Percentiles rank a stretch among this genome's conserved stretches.
These are phyloP conservation scores for Populus tomentosa DNA, from an alignment of 441 rosid genomes.

Conservation along the genomic window DNA sequence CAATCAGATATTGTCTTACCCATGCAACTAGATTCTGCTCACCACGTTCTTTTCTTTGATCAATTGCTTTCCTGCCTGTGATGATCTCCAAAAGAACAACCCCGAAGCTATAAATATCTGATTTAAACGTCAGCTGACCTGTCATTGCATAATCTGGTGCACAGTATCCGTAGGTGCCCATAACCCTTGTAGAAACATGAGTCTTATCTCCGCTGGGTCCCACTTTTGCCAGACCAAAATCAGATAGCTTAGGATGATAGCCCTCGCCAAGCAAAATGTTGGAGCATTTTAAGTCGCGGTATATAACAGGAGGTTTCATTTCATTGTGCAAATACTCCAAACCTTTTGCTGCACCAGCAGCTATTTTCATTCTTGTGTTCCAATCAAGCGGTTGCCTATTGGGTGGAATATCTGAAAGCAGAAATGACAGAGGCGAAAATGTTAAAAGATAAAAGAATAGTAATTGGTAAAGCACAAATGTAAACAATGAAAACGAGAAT, in stretches of 20 bases:
- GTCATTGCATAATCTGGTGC: constrained; percentile 99
- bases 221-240: constrained; percentile 92
- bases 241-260: constrained; percentile 81
- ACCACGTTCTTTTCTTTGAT: constrained; percentile 52
- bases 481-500: constrained; percentile 1
- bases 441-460: neutral
- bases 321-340: constrained; percentile 82
- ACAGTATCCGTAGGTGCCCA: constrained; percentile 97
- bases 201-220: constrained; percentile 96
- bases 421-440: neutral
- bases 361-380: constrained; percentile 87
- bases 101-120: constrained; percentile 90
- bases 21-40: constrained; percentile 93
- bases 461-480: neutral
- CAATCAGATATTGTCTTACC: constrained; percentile 39
- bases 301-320: constrained; percentile 79
- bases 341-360: constrained; percentile 95
- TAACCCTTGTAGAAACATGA: constrained; percentile 93
- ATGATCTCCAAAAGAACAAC: constrained; percentile 89
- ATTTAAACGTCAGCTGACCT: constrained; percentile 81
- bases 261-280: constrained; percentile 86
- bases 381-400: constrained; percentile 77
- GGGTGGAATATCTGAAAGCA: constrained; percentile 58
- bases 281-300: constrained; percentile 86
- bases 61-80: constrained; percentile 93